A percentile compares a stretch with the other conserved stretches of the same genome.
Evolutionary conservation across 768 basidiomycete genomes (phyloP).

Genomic region (Phanerochaete carnosa): DNA sequence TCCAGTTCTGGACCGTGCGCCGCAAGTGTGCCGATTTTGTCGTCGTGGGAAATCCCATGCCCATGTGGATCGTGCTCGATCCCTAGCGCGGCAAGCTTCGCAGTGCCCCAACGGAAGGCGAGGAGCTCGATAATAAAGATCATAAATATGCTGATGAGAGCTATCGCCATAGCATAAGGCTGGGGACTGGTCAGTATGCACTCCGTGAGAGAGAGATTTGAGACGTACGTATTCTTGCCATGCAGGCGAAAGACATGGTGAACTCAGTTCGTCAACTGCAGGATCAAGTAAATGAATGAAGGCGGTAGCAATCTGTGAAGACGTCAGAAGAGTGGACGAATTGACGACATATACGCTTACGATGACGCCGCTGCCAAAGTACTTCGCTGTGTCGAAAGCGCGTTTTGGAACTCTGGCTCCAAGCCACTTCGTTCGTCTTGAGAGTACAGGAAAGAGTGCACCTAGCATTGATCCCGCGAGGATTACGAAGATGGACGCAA

Average conservation of each 20-base stretch:
- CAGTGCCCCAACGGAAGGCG: conserved; percentile 83
- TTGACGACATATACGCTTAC: conserved; percentile 37
- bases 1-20: conserved; percentile 67
- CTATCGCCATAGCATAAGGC: conserved; percentile 82
- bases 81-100: conserved; percentile 65
- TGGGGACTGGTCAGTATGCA: conserved; percentile 26
- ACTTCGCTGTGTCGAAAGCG: conserved; percentile 82
- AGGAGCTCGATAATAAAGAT: conserved; percentile 85
- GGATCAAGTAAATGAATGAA: conserved; percentile 83
- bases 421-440: conserved; percentile 47
- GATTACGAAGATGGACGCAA: conserved; percentile 76
- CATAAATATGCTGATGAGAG: conserved; percentile 73
- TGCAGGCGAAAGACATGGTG: conserved; percentile 60
- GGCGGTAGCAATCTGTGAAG: conserved; percentile 74
- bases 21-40: conserved; percentile 39
- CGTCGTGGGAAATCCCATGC: conserved; percentile 1
- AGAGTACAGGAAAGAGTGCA: conserved; percentile 69
- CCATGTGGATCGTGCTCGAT: conserved; percentile 39
- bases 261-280: conserved; percentile 66
- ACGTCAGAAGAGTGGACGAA: not conserved
- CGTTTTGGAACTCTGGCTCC: conserved; percentile 44
- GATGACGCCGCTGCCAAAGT: conserved; percentile 90
- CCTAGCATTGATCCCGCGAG: conserved; percentile 55
- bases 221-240: conserved; percentile 78
- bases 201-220: too few species aligned